Conservation (phyloP, 176 grass and related monocot genomes). For the Carex littledalei region DNA sequence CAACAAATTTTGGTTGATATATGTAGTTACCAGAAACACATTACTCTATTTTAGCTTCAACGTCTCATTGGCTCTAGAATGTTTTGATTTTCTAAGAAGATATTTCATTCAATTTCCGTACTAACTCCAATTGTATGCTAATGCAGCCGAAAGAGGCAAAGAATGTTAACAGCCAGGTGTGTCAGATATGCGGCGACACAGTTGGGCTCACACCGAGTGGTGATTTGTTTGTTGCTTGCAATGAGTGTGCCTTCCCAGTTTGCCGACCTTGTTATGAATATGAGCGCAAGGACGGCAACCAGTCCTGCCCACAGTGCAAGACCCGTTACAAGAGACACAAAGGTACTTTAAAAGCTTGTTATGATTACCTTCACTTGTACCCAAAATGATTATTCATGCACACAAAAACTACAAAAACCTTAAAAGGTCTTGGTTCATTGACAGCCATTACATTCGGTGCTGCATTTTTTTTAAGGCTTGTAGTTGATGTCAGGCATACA, state of each 20-base stretch:
- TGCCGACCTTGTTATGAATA: conserved; percentile 99
- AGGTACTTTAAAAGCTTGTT: conserved; percentile 30
- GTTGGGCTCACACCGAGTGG: conserved; percentile 67
- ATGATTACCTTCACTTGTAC: not conserved
- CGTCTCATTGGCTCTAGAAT: not conserved
- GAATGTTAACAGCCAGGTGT: conserved; percentile 51
- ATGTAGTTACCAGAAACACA: not conserved
- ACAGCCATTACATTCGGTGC: not conserved
- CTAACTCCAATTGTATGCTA: conserved; percentile 2
- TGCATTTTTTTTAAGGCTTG: not conserved
- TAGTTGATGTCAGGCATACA: not conserved
- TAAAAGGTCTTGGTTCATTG: not conserved
- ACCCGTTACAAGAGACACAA: conserved; percentile 99
- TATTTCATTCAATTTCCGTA: not conserved
- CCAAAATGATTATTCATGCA: not conserved
- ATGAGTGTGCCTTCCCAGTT: conserved; percentile 97
- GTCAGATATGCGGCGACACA: conserved; percentile 88
- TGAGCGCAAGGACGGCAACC: conserved; percentile 91
- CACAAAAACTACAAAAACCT: not conserved
- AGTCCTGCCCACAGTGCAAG: conserved; percentile 99
- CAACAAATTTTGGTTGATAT: not conserved
- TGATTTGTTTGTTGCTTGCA: conserved; percentile 96
- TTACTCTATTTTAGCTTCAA: not conserved
- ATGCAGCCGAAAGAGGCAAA: conserved; percentile 70
- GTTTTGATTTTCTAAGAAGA: not conserved